Conservation (phyloP, 2,329 filamentous ascomycete genomes). For the Alternaria solani region DNA sequence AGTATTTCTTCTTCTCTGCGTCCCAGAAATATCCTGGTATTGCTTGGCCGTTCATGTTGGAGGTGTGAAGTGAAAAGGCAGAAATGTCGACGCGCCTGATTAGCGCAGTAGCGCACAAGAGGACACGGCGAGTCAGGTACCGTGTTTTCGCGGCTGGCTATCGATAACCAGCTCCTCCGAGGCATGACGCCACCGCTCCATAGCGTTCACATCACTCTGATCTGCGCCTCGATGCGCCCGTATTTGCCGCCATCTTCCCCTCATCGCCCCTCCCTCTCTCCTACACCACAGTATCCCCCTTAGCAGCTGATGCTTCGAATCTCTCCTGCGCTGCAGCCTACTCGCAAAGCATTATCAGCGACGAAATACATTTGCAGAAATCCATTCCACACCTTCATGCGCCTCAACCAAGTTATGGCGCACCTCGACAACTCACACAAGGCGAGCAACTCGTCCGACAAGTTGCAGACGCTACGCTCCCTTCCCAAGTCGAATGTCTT, state of each 20-base stretch:
- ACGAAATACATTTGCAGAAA: slow-evolving; percentile 14
- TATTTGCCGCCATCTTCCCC: slow-evolving; percentile 22
- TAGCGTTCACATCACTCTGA: slow-evolving; percentile 28
- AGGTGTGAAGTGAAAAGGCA: not conserved
- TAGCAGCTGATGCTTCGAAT: slow-evolving; percentile 29
- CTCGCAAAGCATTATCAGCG: slow-evolving; percentile 5
- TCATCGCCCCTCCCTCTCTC: not conserved
- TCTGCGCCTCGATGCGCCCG: not conserved
- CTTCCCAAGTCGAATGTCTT: slow-evolving; percentile 72
- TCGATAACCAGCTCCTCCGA: slow-evolving; percentile 27
- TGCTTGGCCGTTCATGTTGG: slow-evolving; percentile 49
- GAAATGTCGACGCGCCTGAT: not conserved
- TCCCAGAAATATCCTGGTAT: slow-evolving; percentile 62
- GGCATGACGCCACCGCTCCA: slow-evolving; percentile 35
- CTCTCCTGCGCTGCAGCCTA: slow-evolving; percentile 16
- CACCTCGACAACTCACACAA: slow-evolving; percentile 50
- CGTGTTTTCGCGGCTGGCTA: slow-evolving; percentile 16
- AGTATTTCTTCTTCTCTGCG: slow-evolving; percentile 59
- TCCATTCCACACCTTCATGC: slow-evolving; percentile 29
- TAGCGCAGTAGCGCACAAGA: not conserved
- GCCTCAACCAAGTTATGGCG: slow-evolving; percentile 56
- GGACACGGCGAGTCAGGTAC: slow-evolving; percentile 27
- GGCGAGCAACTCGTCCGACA: slow-evolving; percentile 18
- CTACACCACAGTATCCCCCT: not conserved
- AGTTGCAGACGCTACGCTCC: slow-evolving; percentile 54